These are phyloP conservation scores for Chlorella variabilis DNA, from an alignment of 163 green algal species.

Conservation along the genomic window DNA sequence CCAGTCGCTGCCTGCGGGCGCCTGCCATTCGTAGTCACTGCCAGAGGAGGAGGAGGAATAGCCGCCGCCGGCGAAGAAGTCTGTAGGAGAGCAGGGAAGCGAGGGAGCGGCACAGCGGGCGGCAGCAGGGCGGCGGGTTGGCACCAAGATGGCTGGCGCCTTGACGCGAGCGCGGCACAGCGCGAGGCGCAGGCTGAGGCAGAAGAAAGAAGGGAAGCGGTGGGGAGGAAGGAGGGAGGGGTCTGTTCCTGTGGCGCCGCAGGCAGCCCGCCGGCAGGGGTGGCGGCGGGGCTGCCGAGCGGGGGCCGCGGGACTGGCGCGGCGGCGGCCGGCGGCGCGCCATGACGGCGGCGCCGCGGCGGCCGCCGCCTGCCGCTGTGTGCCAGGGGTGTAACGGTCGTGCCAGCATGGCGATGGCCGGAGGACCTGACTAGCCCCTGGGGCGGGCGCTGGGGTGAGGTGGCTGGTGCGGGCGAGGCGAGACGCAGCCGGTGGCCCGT, in stretches of 20 bases:
- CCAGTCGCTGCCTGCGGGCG: conserved; percentile 8
- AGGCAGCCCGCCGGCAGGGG: background rate
- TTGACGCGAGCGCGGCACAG: too few species aligned
- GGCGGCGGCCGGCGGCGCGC: background rate
- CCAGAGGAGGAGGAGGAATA: background rate
- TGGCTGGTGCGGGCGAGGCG: too few species aligned
- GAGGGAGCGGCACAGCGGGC: background rate
- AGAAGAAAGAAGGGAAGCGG: too few species aligned
- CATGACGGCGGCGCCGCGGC: conserved; percentile 31
- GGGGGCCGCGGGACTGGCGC: conserved; percentile 6
- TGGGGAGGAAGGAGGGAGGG: background rate
- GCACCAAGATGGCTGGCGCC: too few species aligned
- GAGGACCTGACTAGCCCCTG: conserved; percentile 45
- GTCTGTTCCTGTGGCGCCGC: background rate
- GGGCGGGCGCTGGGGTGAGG: background rate
- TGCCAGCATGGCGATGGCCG: conserved; percentile 4
- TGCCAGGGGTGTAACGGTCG: conserved; percentile 50
- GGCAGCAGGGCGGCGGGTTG: background rate
- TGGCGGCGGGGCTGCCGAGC: background rate
- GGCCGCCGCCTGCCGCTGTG: conserved; percentile 12
- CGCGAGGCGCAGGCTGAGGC: too few species aligned
- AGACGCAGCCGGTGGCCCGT: too few species aligned
- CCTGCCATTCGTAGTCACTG: conserved; percentile 15
- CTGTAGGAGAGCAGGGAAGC: background rate
- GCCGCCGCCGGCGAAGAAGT: background rate